Conservation (phyloP, 768 basidiomycete species). For the Leucocoprinus birnbaumii region DNA sequence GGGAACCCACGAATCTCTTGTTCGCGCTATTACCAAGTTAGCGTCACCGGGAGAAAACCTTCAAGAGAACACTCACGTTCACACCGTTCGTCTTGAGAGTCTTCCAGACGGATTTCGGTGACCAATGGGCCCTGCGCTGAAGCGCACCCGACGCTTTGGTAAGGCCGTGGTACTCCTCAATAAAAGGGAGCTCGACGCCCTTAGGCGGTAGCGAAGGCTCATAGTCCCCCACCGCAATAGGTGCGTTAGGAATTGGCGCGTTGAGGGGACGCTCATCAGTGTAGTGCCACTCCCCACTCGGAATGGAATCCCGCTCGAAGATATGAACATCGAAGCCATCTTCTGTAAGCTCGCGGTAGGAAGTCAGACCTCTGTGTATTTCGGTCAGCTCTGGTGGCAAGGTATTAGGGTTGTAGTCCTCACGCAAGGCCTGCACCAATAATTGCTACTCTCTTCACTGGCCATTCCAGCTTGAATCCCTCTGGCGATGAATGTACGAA, state of each 20-base stretch:
- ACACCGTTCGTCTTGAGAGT: conserved; percentile 31
- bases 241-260: conserved; percentile 33
- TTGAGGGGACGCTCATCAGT: conserved; percentile 32
- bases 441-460: too few species aligned
- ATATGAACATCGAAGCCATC: conserved; percentile 33
- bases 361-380: conserved; percentile 28
- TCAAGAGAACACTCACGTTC: conserved; percentile 22
- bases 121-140: conserved; percentile 27
- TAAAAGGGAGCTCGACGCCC: conserved; percentile 25
- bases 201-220: conserved; percentile 32
- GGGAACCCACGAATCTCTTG: conserved; percentile 28
- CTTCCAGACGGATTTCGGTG: conserved; percentile 35
- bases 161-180: conserved; percentile 20
- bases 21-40: conserved; percentile 16
- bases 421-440: too few species aligned
- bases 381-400: not conserved
- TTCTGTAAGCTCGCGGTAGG: conserved; percentile 31
- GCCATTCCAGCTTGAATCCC: too few species aligned
- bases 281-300: conserved; percentile 43
- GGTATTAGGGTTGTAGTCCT: not conserved
- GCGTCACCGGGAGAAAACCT: not conserved
- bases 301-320: conserved; percentile 34
- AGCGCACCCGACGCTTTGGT: conserved; percentile 19
- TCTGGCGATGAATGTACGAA: too few species aligned
- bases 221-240: conserved; percentile 30